phyloP scores from a whole-genome alignment of 164 flowering plant species.

The Chimonanthus praecox region DNA sequence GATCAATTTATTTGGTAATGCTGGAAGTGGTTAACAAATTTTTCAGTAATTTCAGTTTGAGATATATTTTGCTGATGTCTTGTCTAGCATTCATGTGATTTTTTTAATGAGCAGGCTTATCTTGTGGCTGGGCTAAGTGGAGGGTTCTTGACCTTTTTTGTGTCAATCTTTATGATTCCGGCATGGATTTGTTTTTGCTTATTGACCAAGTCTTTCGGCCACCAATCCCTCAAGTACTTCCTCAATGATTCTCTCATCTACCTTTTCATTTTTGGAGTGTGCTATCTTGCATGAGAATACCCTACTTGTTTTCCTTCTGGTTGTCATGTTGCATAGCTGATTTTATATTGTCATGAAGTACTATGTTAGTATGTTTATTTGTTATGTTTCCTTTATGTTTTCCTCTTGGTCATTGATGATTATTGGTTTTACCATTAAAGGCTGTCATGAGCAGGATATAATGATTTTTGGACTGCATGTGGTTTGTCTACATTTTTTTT shows the following conservation, averaged over 20 bases:
- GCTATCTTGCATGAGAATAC: background rate
- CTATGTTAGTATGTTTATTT: background rate
- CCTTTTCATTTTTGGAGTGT: background rate
- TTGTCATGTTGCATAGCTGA: background rate
- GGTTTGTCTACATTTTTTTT: no score
- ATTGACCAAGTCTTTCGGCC: constrained; percentile 36
- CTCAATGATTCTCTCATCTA: constrained; percentile 5
- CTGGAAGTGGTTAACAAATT: no score
- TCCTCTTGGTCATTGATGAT: background rate
- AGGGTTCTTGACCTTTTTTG: constrained; percentile 69
- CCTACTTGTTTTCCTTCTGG: background rate
- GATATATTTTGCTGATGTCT: background rate
- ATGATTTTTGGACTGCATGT: no score
- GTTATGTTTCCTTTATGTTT: background rate
- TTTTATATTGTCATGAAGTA: constrained; percentile 1
- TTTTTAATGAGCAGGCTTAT: constrained; percentile 56
- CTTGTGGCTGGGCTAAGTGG: constrained; percentile 73
- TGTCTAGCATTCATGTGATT: background rate
- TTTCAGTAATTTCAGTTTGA: background rate
- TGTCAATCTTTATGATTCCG: constrained; percentile 57
- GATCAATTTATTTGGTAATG: no score
- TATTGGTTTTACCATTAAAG: background rate
- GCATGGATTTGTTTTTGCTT: constrained; percentile 56
- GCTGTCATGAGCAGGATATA: no score
- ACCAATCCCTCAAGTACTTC: constrained; percentile 55